phyloP scores from a whole-genome alignment of 352 stramenopile genomes.

The Globisporangium nodosum region DNA sequence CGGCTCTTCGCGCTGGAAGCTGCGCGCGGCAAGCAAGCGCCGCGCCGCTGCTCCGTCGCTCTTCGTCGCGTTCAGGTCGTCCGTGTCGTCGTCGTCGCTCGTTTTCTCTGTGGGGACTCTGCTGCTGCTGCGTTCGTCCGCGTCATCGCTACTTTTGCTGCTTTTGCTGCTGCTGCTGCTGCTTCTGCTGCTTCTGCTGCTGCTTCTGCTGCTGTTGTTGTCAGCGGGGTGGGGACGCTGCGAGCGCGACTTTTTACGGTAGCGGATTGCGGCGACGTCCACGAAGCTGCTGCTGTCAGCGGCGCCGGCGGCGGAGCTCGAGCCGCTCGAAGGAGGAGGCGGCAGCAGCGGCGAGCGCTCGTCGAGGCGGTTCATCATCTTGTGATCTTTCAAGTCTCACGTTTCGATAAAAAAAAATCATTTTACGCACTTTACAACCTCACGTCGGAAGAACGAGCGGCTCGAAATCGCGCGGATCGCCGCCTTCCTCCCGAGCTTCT shows the following conservation, averaged over 20 bases:
- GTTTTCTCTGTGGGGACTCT: background rate
- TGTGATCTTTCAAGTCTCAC: background rate
- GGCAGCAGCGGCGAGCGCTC: conserved; percentile 9
- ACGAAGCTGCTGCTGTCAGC: background rate
- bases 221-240: background rate
- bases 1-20: conserved; percentile 2
- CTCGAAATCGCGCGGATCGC: too few species aligned
- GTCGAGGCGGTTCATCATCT: background rate
- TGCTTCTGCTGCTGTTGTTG: background rate
- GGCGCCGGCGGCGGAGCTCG: background rate
- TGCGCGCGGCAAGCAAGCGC: background rate
- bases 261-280: conserved; percentile 7
- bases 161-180: conserved; percentile 1
- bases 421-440: background rate
- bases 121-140: conserved; percentile 3
- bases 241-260: conserved; percentile 12
- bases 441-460: too few species aligned
- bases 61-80: background rate
- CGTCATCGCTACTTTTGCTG: background rate
- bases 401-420: too few species aligned
- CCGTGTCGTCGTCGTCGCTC: conserved; percentile 2
- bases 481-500: too few species aligned
- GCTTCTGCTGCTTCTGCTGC: background rate
- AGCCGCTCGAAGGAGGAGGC: background rate
- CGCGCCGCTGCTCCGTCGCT: conserved; percentile 5